phyloP scores from a whole-genome alignment of 768 basidiomycete genomes.

The Hygrophoropsis aurantiaca region DNA sequence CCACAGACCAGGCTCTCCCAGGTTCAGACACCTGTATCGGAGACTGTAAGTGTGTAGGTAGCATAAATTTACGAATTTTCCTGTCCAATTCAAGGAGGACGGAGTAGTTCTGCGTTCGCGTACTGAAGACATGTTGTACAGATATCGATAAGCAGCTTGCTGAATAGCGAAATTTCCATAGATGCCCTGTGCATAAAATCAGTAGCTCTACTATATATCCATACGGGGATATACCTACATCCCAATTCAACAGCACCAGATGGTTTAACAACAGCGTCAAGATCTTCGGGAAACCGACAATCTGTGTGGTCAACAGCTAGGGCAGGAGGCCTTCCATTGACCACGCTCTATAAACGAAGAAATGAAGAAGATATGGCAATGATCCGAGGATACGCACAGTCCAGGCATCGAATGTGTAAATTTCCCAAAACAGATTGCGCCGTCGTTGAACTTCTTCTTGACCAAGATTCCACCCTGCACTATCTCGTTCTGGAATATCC shows the following conservation, averaged over 20 bases:
- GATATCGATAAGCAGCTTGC: slow-evolving; percentile 45
- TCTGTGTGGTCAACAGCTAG: slow-evolving; percentile 48
- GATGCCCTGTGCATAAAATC: slow-evolving; percentile 30
- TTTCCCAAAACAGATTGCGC: slow-evolving; percentile 53
- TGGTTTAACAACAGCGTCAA: slow-evolving; percentile 28
- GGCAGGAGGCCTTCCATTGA: slow-evolving; percentile 50
- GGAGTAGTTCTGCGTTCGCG: slow-evolving; percentile 38
- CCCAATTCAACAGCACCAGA: slow-evolving; percentile 38
- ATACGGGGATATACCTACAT: slow-evolving; percentile 34
- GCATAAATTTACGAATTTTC: slow-evolving; percentile 48
- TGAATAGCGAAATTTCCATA: slow-evolving; percentile 46
- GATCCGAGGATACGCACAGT: slow-evolving; percentile 30
- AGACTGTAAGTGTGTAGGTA: slow-evolving; percentile 44
- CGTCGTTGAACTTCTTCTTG: slow-evolving; percentile 45
- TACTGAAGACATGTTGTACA: slow-evolving; percentile 42
- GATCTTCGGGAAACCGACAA: slow-evolving; percentile 51
- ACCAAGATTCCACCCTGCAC: slow-evolving; percentile 45
- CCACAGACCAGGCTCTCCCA: slow-evolving; percentile 38
- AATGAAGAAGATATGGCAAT: background rate
- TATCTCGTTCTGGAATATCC: slow-evolving; percentile 46
- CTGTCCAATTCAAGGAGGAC: slow-evolving; percentile 50
- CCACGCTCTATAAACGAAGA: slow-evolving; percentile 36
- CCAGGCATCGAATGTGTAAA: slow-evolving; percentile 51
- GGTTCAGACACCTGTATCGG: slow-evolving; percentile 32
- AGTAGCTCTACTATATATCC: slow-evolving; percentile 14